Percentiles rank a stretch among this genome's conserved stretches.
phyloP scores from a whole-genome alignment of 805 yeast species.

The Ogataea zsoltii region DNA sequence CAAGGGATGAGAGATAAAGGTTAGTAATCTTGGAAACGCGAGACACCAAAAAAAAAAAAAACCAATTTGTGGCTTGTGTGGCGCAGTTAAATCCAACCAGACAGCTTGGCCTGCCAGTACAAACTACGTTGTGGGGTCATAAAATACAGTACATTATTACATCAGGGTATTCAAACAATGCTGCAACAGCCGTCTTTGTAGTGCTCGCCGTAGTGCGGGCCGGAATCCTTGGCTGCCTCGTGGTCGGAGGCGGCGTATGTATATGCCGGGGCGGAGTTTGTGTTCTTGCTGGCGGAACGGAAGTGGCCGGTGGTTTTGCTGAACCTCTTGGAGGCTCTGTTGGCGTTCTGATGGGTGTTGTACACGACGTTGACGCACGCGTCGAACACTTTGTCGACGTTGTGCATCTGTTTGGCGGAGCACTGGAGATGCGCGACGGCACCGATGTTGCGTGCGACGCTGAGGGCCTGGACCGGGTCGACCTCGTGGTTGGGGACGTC shows the following conservation, averaged over 20 bases:
- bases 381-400: constrained; percentile 68
- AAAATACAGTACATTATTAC: too few relatives aligned
- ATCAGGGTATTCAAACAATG: constrained; percentile 3
- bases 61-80: too few relatives aligned
- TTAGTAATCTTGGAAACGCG: too few relatives aligned
- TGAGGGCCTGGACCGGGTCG: constrained; percentile 26
- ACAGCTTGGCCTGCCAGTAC: too few relatives aligned
- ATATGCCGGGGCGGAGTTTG: constrained; percentile 8
- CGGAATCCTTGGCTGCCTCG: constrained; percentile 3
- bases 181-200: constrained; percentile 12
- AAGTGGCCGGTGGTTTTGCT: constrained; percentile 23
- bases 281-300: constrained; percentile 22
- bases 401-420: constrained; percentile 70
- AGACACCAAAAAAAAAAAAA: too few relatives aligned
- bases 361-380: constrained; percentile 39
- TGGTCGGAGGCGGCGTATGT: constrained; percentile 5
- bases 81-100: too few relatives aligned
- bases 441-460: constrained; percentile 46
- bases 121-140: too few relatives aligned
- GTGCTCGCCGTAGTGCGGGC: constrained; percentile 5
- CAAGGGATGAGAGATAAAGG: too few relatives aligned
- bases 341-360: constrained; percentile 20
- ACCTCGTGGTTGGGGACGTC: constrained; percentile 52
- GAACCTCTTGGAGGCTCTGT: constrained; percentile 18
- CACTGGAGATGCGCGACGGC: constrained; percentile 77